Base-by-base conservation (phyloP, 75 land plant species). In the Cryptomeria japonica region DNA sequence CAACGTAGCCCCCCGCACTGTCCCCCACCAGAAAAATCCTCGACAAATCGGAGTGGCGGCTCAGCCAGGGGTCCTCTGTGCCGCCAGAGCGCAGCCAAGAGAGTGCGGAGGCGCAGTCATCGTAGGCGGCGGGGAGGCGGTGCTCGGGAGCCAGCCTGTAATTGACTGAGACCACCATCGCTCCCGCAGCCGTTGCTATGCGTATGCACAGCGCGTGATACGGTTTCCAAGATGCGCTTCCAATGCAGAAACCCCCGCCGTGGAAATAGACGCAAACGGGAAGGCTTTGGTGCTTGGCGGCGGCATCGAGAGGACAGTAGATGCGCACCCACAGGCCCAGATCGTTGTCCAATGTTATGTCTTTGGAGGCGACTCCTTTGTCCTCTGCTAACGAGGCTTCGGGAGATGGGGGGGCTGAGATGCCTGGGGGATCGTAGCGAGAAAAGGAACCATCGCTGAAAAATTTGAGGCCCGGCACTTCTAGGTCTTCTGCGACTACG, bases 1-100 rank as follows among this genome's bases (percentile, higher is more conserved):
- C 93, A 39, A 92, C 91, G 73, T 90, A 90, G n/a, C 88, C 93
- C 18, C 93, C 93, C 18, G 92, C 85, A 38, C 93, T 92, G 42
- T 92, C 93, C 11, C 93, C 93, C 32, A 88, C 55, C 4, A 92
- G 86, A 83, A 92, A 89, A 58, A 86, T 79, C 18, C 72, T 75
- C 15, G 88, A 70, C 18, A 90, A 11, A 51, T 91, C 92, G 18
- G 87, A 88, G 28, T 49, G 75, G 5, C 25, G 42, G 0, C 83
- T 75, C 22, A 90, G 56, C 53, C 56, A 56, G 22, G 89, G 89
- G 18, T 86, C 90, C 19, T 8, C 80, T 5, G 37, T 25, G 15
- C 25, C 22, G 13, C 42, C 42, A 16, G 80, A 78, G 19, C 18
- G 80, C 1, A 89, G 87, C 93, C 93, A 92, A 42, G 84, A 42